Conservation (phyloP, 441 rosid genomes). For the Macaranga tanarius region DNA sequence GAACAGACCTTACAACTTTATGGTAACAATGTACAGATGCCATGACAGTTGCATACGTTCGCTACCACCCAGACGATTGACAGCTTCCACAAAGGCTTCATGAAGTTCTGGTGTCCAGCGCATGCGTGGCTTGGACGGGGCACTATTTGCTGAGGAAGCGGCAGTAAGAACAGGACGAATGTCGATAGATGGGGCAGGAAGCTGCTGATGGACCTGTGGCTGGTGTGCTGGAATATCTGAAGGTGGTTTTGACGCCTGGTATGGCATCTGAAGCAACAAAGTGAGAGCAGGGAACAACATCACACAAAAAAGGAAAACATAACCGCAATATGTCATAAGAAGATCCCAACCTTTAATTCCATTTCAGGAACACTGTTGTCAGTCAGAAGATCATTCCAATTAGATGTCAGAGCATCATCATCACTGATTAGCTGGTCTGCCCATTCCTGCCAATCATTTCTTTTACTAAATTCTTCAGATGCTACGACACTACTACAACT, state of each 20-base stretch:
- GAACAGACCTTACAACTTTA: slow-evolving; percentile 12
- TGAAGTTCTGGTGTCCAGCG: slow-evolving; percentile 98
- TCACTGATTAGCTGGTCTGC: slow-evolving; percentile 87
- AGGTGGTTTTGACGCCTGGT: slow-evolving; percentile 39
- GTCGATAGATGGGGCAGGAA: slow-evolving; percentile 55
- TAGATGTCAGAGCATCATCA: slow-evolving; percentile 59
- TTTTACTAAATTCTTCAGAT: slow-evolving; percentile 62
- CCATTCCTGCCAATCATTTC: slow-evolving; percentile 93
- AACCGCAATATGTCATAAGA: slow-evolving; percentile 14
- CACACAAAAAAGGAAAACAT: slow-evolving; percentile 11
- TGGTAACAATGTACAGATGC: slow-evolving; percentile 2
- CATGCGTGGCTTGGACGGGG: slow-evolving; percentile 79
- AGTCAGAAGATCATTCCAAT: slow-evolving; percentile 73
- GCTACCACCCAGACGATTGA: slow-evolving; percentile 86
- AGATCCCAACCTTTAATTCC: slow-evolving; percentile 63
- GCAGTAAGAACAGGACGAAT: slow-evolving; percentile 45
- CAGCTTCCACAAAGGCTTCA: slow-evolving; percentile 92
- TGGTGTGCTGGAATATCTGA: slow-evolving; percentile 32
- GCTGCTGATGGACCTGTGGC: slow-evolving; percentile 43
- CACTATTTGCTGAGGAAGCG: slow-evolving; percentile 53
- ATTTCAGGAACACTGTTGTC: slow-evolving; percentile 48
- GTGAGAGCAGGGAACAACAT: slow-evolving; percentile 23
- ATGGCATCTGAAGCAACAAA: slow-evolving; percentile 45
- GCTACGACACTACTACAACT: slow-evolving; percentile 45
- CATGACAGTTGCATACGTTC: slow-evolving; percentile 56